Base-by-base conservation (phyloP, 169 alveolate genomes). In the Babesia bovis region DNA sequence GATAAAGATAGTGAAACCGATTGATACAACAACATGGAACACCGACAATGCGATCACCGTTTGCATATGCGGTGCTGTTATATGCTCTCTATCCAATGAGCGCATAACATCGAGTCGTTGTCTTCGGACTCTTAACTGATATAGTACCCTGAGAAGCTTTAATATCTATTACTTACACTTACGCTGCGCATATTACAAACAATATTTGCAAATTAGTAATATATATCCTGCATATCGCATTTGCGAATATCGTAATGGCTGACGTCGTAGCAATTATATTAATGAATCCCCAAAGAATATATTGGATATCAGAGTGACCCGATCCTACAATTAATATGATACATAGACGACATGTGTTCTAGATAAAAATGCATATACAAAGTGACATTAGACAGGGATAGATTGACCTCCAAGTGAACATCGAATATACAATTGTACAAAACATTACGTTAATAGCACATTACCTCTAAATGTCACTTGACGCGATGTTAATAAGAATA, bases 391-490 rank as follows among this genome's bases (percentile, higher is more conserved):
- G n/a, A n/a, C n/a, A n/a, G n/a, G n/a, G n/a, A n/a, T n/a, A n/a
- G n/a, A n/a, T n/a, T n/a, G n/a, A n/a, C n/a, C n/a, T n/a, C n/a
- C n/a, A n/a, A n/a, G n/a, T n/a, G n/a, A n/a, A n/a, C n/a, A n/a
- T n/a, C n/a, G n/a, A n/a, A n/a, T 38, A 38, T 9, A 7, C 7
- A 7, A 9, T 38, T 38, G 45, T 38, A 38, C 45, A 38, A 38
- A 38, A 7, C 7, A 38, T 38, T 38, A 7, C 13, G 13, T 7
- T 38, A 13, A 13, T 13, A 9, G 13, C 13, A n/a, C 32, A 66
- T 1, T 45, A 75, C 85, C 85, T 58, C 75, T 76, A 41, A 76
- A 66, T 12, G 81, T 1, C 42, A 44, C 57, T 5, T 65, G 81
- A 7, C 72, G 51, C 25, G 61, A 42, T 4, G n/a, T 23, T 26